Evolutionary conservation across 1,284 basidiomycete genomes (phyloP), one percentile per base, ranked within the genome.

Genomic region (Gymnopus androsaceus): DNA sequence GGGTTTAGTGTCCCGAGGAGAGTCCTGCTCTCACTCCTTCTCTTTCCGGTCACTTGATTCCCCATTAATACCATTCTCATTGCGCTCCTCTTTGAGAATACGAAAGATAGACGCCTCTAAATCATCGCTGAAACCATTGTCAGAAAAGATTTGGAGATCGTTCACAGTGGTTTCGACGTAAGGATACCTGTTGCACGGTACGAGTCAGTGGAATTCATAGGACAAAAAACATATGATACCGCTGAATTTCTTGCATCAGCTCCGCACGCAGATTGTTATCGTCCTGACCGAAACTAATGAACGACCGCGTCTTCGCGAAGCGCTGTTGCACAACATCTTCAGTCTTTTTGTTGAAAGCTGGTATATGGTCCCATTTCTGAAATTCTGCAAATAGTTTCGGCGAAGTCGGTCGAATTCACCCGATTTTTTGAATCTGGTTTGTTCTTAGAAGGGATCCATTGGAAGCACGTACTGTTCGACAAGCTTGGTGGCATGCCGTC

Each of bases 321-420:
- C 38, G 54, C 31, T 34, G 47, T 19, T 36, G 37, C 31, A 56
- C 54, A n/a, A 56, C 42, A 47, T 47, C 44, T 42, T 59, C 51
- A 17, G 60, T 45, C 34, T 54, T 55, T 31, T 61, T 51, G 44
- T 59, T 47, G 28, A 54, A 40, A 2, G 27, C 28, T 28, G 42
- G 41, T 11, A 58, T 48, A 34, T 53, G 49, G 38, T 41, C 46
- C 36, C 42, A 27, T 63, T 75, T 77, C 63, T 83, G 82, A 67
- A 89, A 89, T 64, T 85, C 75, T 8, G 76, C 64, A 52, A 90
- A 68, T 19, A 91, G 72, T 90, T 83, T 44, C 81, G 80, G 48
- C 88, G 77, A 57, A 90, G 68, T 36, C 85, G 81, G 63, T 90
- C 88, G 63, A 89, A 90, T 71, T 90, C 87, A 27, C 88, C 89